These are phyloP conservation scores for Neonectria coccinea DNA, from an alignment of 2,329 filamentous ascomycete species.

Conservation along the genomic window DNA sequence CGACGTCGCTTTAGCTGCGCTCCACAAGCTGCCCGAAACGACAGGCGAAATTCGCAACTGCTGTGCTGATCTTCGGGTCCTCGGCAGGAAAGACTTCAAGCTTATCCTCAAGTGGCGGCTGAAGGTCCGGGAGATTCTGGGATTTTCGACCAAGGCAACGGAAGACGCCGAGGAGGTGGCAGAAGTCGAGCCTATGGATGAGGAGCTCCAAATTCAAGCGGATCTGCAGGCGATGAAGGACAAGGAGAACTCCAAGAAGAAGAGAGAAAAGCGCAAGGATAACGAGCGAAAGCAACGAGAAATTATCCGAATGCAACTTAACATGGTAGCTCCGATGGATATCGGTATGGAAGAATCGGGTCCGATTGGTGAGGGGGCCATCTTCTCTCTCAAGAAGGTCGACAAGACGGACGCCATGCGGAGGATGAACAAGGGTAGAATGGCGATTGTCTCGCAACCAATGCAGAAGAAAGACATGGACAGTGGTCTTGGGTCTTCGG, in stretches of 20 bases:
- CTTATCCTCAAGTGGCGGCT: constrained; percentile 89
- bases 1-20: constrained; percentile 86
- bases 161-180: constrained; percentile 75
- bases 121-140: constrained; percentile 90
- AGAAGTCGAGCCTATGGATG: constrained; percentile 90
- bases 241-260: constrained; percentile 79
- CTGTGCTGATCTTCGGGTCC: constrained; percentile 86
- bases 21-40: constrained; percentile 88
- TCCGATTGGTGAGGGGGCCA: constrained; percentile 81
- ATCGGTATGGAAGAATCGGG: constrained; percentile 92
- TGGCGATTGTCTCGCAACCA: constrained; percentile 73
- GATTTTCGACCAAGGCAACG: constrained; percentile 76
- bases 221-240: constrained; percentile 87
- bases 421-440: constrained; percentile 75
- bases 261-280: constrained; percentile 84
- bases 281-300: constrained; percentile 97
- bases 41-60: constrained; percentile 83
- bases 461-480: constrained; percentile 69
- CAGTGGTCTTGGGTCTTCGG: constrained; percentile 66
- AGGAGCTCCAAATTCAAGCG: constrained; percentile 90
- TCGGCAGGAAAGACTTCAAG: constrained; percentile 96
- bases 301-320: constrained; percentile 94
- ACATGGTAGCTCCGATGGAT: constrained; percentile 96
- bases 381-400: constrained; percentile 86
- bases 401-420: constrained; percentile 79